phyloP scores from a whole-genome alignment of 1,284 basidiomycete genomes.

The Lentinula novae-zelandiae region DNA sequence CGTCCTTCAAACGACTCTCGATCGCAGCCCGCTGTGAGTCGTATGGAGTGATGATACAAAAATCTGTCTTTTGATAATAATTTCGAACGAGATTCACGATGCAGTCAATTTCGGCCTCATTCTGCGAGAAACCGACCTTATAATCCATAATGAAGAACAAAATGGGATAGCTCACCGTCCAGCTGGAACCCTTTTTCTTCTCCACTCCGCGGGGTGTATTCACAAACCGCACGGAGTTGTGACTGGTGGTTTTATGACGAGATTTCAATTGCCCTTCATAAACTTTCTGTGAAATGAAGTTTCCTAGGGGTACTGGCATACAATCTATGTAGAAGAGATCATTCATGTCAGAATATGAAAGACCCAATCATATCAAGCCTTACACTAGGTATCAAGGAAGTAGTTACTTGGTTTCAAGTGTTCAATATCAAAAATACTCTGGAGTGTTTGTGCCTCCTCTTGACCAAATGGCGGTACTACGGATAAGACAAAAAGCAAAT shows the following conservation, averaged over 20 bases:
- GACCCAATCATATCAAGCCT: slow-evolving; percentile 7
- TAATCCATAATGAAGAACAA: no score
- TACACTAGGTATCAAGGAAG: slow-evolving; percentile 46
- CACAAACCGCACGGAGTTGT: slow-evolving; percentile 38
- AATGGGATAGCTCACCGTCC: slow-evolving; percentile 30
- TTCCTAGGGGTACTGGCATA: slow-evolving; percentile 44
- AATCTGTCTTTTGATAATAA: slow-evolving; percentile 33
- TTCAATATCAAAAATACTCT: slow-evolving; percentile 44
- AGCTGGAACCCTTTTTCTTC: slow-evolving; percentile 34
- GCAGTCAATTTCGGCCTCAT: slow-evolving; percentile 34
- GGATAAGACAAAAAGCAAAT: background rate
- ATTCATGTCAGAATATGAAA: background rate
- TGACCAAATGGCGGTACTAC: slow-evolving; percentile 47
- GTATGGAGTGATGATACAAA: slow-evolving; percentile 52
- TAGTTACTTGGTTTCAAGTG: slow-evolving; percentile 31
- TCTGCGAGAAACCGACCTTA: slow-evolving; percentile 27
- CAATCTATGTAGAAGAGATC: slow-evolving; percentile 31
- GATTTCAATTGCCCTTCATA: slow-evolving; percentile 39
- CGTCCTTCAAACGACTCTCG: slow-evolving; percentile 33
- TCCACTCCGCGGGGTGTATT: slow-evolving; percentile 42
- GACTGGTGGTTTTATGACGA: slow-evolving; percentile 26
- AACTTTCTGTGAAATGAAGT: slow-evolving; percentile 42
- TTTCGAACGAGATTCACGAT: slow-evolving; percentile 38
- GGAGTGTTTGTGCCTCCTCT: slow-evolving; percentile 33
- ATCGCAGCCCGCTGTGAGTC: slow-evolving; percentile 47